A percentile compares a stretch with the other conserved stretches of the same genome.
Evolutionary conservation across 2,329 filamentous ascomycete genomes (phyloP).

Genomic region (Aspergillus neotritici): DNA sequence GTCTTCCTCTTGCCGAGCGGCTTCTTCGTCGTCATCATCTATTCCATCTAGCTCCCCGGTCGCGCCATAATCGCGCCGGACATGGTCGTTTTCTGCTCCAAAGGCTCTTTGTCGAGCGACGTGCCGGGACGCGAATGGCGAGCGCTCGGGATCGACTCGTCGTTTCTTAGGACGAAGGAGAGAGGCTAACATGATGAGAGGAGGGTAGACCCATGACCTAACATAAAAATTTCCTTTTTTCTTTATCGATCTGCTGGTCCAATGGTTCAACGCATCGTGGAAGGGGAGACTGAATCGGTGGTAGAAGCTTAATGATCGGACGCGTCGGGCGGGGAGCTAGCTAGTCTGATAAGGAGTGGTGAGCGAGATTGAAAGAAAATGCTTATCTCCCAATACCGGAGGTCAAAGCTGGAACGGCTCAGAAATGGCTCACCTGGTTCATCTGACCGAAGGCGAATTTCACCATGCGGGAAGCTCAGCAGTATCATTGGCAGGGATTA

Average conservation of each 20-base stretch:
- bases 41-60: constrained; percentile 37
- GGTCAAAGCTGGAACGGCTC: too few species aligned
- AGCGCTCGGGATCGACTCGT: constrained; percentile 19
- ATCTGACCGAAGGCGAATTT: too few species aligned
- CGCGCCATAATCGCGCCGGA: constrained; percentile 17
- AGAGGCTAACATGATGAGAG: constrained; percentile 25
- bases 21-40: constrained; percentile 37
- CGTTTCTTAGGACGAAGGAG: constrained; percentile 28
- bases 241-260: not conserved
- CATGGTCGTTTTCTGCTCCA: constrained; percentile 15
- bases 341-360: too few species aligned
- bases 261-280: too few species aligned
- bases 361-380: too few species aligned
- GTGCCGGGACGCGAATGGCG: constrained; percentile 27
- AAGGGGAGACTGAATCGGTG: too few species aligned
- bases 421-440: too few species aligned
- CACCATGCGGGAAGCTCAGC: too few species aligned
- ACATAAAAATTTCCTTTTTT: constrained; percentile 13
- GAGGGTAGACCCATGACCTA: constrained; percentile 12
- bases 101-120: constrained; percentile 10
- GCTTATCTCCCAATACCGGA: too few species aligned
- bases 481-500: too few species aligned
- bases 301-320: too few species aligned
- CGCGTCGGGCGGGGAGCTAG: too few species aligned
- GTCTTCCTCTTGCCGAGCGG: constrained; percentile 35